Conservation (phyloP, 805 yeast genomes). For the Tetrapisispora phaffii region DNA sequence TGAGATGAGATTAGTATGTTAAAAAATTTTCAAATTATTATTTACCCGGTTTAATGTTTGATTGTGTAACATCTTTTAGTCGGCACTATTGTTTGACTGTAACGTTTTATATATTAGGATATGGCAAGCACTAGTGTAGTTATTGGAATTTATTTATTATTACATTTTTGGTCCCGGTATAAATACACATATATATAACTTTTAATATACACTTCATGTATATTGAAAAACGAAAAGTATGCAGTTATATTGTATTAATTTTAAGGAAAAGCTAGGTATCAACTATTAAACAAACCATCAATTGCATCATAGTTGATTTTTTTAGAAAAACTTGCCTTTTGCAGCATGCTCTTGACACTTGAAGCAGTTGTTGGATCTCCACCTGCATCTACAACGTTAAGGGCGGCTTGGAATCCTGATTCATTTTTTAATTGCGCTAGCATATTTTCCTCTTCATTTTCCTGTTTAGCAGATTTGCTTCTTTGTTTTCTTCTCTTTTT, state of each 20-base stretch:
- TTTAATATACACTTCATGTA: neutral
- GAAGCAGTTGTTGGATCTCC: constrained; percentile 55
- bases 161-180: neutral
- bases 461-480: constrained; percentile 14
- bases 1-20: constrained; percentile 18
- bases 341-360: constrained; percentile 66
- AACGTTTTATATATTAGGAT: neutral
- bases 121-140: too few species aligned
- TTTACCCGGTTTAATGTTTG: too few species aligned
- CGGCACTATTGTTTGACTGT: too few species aligned
- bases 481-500: constrained; percentile 36
- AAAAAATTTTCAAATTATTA: neutral
- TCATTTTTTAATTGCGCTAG: constrained; percentile 20
- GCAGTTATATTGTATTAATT: neutral
- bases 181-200: neutral
- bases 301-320: constrained; percentile 86
- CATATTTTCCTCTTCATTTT: constrained; percentile 5
- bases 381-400: constrained; percentile 30
- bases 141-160: neutral
- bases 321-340: constrained; percentile 68
- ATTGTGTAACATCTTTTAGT: too few species aligned
- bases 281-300: constrained; percentile 36
- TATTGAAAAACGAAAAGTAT: neutral
- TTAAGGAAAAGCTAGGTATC: neutral
- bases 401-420: constrained; percentile 33